Evolutionary conservation across 805 yeast species (phyloP).

Genomic region (Saccharomyces mikatae): DNA sequence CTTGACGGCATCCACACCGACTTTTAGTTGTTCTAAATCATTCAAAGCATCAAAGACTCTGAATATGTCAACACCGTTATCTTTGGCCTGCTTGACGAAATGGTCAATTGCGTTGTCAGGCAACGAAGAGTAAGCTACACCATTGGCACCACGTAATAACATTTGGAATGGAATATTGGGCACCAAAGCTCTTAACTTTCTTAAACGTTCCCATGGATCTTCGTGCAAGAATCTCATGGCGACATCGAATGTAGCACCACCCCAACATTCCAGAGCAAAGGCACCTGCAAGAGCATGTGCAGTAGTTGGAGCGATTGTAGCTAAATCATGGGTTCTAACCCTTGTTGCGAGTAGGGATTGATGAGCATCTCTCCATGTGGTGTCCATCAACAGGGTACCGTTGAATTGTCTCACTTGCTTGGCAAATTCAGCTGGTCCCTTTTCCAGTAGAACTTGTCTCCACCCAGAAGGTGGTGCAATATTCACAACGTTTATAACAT

Average conservation of each 20-base stretch:
- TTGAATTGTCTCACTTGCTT: slow-evolving; percentile 72
- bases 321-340: slow-evolving; percentile 86
- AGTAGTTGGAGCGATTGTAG: slow-evolving; percentile 89
- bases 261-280: slow-evolving; percentile 98
- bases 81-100: slow-evolving; percentile 89
- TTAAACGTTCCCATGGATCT: slow-evolving; percentile 96
- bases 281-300: slow-evolving; percentile 85
- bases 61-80: slow-evolving; percentile 93
- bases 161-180: slow-evolving; percentile 99
- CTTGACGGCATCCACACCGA: slow-evolving; percentile 95
- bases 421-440: slow-evolving; percentile 89
- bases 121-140: slow-evolving; percentile 94
- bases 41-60: slow-evolving; percentile 96
- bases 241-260: slow-evolving; percentile 99
- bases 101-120: slow-evolving; percentile 99
- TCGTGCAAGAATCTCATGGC: slow-evolving; percentile 97
- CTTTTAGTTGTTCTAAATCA: slow-evolving; percentile 92
- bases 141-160: slow-evolving; percentile 98
- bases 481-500: slow-evolving; percentile 48
- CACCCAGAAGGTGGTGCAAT: slow-evolving; percentile 68
- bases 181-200: slow-evolving; percentile 77
- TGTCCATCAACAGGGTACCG: slow-evolving; percentile 92
- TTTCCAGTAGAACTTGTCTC: slow-evolving; percentile 76
- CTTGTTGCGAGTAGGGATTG: slow-evolving; percentile 96
- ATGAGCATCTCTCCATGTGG: slow-evolving; percentile 99